Conservation (phyloP, 2,329 filamentous ascomycete genomes). For the Nemania bipapillata region DNA sequence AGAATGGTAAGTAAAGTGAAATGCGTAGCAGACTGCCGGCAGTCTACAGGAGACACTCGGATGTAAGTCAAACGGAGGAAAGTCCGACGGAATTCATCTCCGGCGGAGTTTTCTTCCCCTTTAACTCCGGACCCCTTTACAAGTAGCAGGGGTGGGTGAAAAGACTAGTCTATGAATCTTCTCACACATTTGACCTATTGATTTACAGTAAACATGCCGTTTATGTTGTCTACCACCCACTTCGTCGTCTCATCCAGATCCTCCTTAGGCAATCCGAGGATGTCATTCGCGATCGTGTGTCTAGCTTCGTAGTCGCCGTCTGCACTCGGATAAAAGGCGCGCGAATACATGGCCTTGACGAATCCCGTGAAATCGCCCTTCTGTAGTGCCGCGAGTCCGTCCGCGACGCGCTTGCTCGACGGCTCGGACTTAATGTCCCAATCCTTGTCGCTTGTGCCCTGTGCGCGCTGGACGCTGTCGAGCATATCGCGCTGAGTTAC, state of each 20-base stretch:
- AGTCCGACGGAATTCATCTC: slow-evolving; percentile 17
- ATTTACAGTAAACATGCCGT: slow-evolving; percentile 6
- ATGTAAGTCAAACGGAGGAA: slow-evolving; percentile 2
- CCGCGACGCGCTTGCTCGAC: slow-evolving; percentile 58
- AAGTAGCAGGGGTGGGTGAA: too few relatives aligned
- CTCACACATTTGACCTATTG: neutral
- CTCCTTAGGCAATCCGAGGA: slow-evolving; percentile 66
- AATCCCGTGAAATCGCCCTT: slow-evolving; percentile 59
- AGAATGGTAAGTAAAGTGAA: neutral
- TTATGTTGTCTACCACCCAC: slow-evolving; percentile 4
- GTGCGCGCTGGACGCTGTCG: slow-evolving; percentile 66
- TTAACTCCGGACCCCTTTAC: neutral
- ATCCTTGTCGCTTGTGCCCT: slow-evolving; percentile 64
- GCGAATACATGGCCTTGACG: slow-evolving; percentile 62
- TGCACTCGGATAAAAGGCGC: slow-evolving; percentile 61
- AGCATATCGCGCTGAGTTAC: slow-evolving; percentile 72
- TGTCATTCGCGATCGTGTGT: slow-evolving; percentile 58
- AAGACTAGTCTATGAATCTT: too few relatives aligned
- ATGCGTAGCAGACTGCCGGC: neutral
- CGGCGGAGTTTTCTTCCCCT: slow-evolving; percentile 18
- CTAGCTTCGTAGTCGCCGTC: slow-evolving; percentile 55
- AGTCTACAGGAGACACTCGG: too few relatives aligned
- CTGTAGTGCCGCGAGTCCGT: slow-evolving; percentile 58
- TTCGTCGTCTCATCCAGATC: slow-evolving; percentile 65
- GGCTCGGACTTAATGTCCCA: slow-evolving; percentile 66